Evolutionary conservation across 2,329 filamentous ascomycete species (phyloP).

Genomic region (Claviceps arundinis): DNA sequence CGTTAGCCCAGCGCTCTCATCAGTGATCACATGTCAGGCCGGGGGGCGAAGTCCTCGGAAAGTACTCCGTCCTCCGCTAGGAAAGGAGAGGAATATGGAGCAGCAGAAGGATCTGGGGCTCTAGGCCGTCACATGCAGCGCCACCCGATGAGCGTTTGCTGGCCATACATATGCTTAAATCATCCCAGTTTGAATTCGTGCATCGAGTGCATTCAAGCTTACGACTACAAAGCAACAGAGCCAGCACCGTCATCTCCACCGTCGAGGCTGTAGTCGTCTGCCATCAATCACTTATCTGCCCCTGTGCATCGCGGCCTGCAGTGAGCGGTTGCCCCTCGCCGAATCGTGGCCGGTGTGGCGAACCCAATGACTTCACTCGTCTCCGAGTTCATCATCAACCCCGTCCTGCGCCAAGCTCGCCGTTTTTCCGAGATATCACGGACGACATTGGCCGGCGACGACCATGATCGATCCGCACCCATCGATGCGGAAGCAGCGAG

Average conservation of each 20-base stretch:
- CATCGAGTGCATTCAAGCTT: background rate
- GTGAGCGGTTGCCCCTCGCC: background rate
- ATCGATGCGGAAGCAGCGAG: slow-evolving; percentile 12
- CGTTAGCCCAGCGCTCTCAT: background rate
- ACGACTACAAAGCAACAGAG: background rate
- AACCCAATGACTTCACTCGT: slow-evolving; percentile 47
- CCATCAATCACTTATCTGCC: background rate
- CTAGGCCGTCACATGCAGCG: too few relatives aligned
- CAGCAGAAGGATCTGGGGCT: too few relatives aligned
- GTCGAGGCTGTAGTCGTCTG: background rate
- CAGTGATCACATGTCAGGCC: background rate
- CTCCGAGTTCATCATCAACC: slow-evolving; percentile 52
- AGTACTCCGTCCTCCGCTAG: too few relatives aligned
- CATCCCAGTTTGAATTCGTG: background rate
- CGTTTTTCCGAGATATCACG: slow-evolving; percentile 43
- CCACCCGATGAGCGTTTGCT: background rate
- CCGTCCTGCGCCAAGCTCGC: slow-evolving; percentile 51
- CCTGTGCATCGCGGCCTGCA: background rate
- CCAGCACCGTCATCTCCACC: background rate
- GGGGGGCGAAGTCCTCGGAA: background rate
- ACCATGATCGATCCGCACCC: slow-evolving; percentile 14
- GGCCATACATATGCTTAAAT: background rate
- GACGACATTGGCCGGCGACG: slow-evolving; percentile 23
- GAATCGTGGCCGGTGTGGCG: slow-evolving; percentile 3
- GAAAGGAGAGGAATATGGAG: too few relatives aligned